phyloP scores from a whole-genome alignment of 1,284 basidiomycete genomes.

The Irpex lacteus region DNA sequence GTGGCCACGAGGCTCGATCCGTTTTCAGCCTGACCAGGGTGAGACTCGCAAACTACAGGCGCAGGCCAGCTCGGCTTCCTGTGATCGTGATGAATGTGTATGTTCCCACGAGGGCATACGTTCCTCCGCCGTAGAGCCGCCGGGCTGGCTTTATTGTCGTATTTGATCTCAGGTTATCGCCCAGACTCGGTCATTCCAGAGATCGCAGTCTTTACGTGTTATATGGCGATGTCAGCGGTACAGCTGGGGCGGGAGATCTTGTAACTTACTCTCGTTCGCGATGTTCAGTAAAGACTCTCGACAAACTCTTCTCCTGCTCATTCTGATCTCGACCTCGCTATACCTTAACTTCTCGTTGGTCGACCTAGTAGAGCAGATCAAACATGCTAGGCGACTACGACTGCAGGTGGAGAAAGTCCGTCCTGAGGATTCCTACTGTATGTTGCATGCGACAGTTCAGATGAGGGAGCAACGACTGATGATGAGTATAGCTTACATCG shows the following conservation, averaged over 20 bases:
- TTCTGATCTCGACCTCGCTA: slow-evolving; percentile 8
- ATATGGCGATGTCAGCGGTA: not conserved
- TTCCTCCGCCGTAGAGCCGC: not conserved
- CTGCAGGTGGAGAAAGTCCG: not conserved
- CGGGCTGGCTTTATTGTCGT: not conserved
- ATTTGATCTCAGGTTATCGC: not conserved
- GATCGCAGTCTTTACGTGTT: not conserved
- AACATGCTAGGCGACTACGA: not conserved
- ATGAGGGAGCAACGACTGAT: not conserved
- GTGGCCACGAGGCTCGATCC: not conserved
- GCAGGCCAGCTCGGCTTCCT: not conserved
- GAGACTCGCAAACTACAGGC: not conserved
- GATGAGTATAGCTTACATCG: slow-evolving; percentile 8
- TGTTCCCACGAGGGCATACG: not conserved
- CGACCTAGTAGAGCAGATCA: slow-evolving; percentile 4
- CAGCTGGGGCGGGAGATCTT: not conserved
- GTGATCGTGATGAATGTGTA: not conserved
- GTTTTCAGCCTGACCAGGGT: not conserved
- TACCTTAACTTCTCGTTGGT: slow-evolving; percentile 12
- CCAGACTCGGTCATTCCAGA: not conserved
- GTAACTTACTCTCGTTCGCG: not conserved
- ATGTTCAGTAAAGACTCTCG: slow-evolving; percentile 1
- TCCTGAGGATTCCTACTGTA: slow-evolving; percentile 3
- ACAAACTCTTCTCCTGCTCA: not conserved
- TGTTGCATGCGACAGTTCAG: not conserved